Percentiles rank a stretch among this genome's conserved stretches.
Conservation (phyloP, 2,329 filamentous ascomycete genomes). For the Pseudogymnoascus verrucosus region DNA sequence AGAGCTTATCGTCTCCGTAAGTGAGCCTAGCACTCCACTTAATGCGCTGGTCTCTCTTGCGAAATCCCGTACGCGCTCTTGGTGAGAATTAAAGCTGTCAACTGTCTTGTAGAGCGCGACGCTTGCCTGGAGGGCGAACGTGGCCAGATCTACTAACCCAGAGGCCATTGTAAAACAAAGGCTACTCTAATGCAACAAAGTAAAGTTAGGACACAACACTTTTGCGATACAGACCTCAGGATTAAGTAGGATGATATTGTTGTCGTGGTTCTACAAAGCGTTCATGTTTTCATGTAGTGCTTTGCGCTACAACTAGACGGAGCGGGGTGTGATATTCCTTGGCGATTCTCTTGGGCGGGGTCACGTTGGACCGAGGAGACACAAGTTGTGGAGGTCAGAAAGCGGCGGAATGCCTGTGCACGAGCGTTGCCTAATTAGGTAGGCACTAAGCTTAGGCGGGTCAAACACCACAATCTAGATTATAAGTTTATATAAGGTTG, state of each 20-base stretch:
- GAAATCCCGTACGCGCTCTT: conserved; percentile 33
- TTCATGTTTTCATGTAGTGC: neutral
- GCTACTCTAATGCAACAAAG: neutral
- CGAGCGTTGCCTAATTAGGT: too few species aligned
- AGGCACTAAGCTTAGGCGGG: too few species aligned
- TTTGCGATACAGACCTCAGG: neutral
- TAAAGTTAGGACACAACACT: neutral
- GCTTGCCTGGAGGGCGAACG: conserved; percentile 34
- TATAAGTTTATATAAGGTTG: too few species aligned
- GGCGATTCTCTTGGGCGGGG: too few species aligned
- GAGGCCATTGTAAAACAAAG: conserved; percentile 18
- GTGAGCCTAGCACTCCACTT: conserved; percentile 30
- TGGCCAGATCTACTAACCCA: conserved; percentile 30
- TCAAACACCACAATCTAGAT: too few species aligned
- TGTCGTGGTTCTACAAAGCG: neutral
- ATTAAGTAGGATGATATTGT: neutral
- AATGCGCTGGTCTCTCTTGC: conserved; percentile 33
- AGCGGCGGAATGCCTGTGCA: too few species aligned
- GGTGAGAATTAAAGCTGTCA: conserved; percentile 31
- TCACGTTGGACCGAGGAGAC: too few species aligned
- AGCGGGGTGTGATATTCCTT: too few species aligned
- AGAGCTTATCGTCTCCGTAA: conserved; percentile 24
- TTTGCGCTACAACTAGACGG: neutral
- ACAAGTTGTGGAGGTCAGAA: too few species aligned
- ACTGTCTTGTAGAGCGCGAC: conserved; percentile 31